phyloP scores from a whole-genome alignment of 768 basidiomycete species.

The Leucogyrophana mollusca region DNA sequence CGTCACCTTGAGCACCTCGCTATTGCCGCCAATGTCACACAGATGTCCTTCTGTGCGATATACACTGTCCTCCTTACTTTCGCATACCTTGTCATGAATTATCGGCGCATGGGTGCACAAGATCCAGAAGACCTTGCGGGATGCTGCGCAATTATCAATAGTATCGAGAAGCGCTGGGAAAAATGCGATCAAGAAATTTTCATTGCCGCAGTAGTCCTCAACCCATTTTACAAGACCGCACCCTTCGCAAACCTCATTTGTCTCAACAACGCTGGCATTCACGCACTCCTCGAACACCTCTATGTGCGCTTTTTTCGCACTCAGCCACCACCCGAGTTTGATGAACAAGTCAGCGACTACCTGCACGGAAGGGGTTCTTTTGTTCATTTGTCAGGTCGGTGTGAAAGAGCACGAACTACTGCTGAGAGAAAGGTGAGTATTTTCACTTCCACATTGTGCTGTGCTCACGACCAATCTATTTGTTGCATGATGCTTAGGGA shows the following conservation, averaged over 20 bases:
- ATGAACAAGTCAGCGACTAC: background rate
- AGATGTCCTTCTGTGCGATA: slow-evolving; percentile 25
- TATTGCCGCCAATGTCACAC: slow-evolving; percentile 28
- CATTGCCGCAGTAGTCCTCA: slow-evolving; percentile 30
- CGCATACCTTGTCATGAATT: too few relatives aligned
- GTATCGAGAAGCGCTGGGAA: slow-evolving; percentile 20
- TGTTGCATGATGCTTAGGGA: background rate
- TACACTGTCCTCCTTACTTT: slow-evolving; percentile 32
- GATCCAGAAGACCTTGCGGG: too few relatives aligned
- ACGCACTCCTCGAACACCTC: background rate
- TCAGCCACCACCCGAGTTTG: background rate
- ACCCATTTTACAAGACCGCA: slow-evolving; percentile 23
- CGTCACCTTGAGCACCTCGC: slow-evolving; percentile 31
- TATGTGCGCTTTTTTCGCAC: background rate
- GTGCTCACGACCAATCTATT: too few relatives aligned
- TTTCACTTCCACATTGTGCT: too few relatives aligned
- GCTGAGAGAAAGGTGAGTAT: background rate
- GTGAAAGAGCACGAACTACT: background rate
- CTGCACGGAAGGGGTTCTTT: background rate
- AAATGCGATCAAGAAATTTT: slow-evolving; percentile 24
- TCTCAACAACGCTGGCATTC: background rate
- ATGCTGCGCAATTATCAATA: slow-evolving; percentile 27
- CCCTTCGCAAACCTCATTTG: background rate
- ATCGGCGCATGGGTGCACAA: too few relatives aligned
- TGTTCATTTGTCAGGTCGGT: background rate